Conservation (phyloP, 306 rosid species). For the Sphenostylis stenocarpa region DNA sequence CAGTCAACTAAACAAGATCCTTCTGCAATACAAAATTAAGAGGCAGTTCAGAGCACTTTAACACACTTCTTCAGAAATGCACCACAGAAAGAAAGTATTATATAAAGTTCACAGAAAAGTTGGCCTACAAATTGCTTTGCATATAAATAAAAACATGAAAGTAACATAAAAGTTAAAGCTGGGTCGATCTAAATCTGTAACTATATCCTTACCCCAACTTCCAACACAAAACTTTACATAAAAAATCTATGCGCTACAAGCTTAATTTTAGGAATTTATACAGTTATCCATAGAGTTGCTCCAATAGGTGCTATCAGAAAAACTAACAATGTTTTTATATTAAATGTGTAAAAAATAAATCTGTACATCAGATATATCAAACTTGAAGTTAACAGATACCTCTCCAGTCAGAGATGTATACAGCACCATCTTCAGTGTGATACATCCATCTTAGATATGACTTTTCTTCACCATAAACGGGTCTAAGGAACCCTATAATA, state of each 20-base stretch:
- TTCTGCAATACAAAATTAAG: constrained; percentile 12
- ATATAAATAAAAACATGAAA: not conserved
- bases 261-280: not conserved
- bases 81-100: not conserved
- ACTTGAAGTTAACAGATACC: constrained; percentile 49
- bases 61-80: constrained; percentile 3
- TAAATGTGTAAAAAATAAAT: constrained; percentile 4
- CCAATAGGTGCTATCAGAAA: not conserved
- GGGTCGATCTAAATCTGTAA: not conserved
- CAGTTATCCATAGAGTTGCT: not conserved
- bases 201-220: constrained; percentile 9
- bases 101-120: not conserved
- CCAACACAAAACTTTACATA: constrained; percentile 8
- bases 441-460: constrained; percentile 57
- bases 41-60: not conserved
- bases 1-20: constrained; percentile 7
- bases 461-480: constrained; percentile 76
- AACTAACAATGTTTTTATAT: not conserved
- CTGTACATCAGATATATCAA: constrained; percentile 5
- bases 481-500: constrained; percentile 82
- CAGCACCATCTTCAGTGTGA: constrained; percentile 54
- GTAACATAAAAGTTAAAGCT: not conserved
- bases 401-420: constrained; percentile 57
- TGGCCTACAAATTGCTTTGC: not conserved
- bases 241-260: not conserved